Evolutionary conservation across 2,329 filamentous ascomycete species (phyloP).

Genomic region (Colletotrichum acutatum): DNA sequence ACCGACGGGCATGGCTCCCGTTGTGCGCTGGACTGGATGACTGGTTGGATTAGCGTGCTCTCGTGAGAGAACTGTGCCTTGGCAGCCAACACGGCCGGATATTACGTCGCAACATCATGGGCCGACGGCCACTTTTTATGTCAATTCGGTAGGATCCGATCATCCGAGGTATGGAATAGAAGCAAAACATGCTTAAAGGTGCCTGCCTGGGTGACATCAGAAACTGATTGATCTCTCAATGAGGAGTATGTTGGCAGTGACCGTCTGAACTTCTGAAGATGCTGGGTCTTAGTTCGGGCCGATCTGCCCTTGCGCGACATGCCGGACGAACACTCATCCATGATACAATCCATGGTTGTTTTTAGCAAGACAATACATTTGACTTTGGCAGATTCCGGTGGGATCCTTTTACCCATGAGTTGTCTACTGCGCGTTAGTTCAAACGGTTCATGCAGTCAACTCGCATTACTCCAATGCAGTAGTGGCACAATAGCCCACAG

Average conservation of each 20-base stretch:
- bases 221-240: neutral
- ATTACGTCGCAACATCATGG: conserved; percentile 22
- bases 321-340: neutral
- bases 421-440: no score
- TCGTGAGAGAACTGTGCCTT: neutral
- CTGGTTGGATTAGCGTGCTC: neutral
- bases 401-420: neutral
- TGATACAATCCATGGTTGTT: neutral
- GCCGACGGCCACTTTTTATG: conserved; percentile 24
- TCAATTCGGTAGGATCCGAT: conserved; percentile 25
- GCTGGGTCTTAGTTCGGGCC: neutral
- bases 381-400: neutral
- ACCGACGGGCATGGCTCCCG: neutral
- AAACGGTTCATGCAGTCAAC: neutral
- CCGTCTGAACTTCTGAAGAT: neutral
- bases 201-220: neutral
- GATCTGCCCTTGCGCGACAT: neutral
- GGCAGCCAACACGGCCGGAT: conserved; percentile 12
- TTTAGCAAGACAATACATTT: neutral
- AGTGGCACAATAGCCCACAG: neutral
- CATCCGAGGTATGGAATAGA: neutral
- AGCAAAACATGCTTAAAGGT: neutral
- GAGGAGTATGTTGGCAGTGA: neutral
- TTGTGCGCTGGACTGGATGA: neutral
- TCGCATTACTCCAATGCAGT: neutral